Conservation (phyloP, 495 filamentous ascomycete species). For the Penicillium chermesinum region DNA sequence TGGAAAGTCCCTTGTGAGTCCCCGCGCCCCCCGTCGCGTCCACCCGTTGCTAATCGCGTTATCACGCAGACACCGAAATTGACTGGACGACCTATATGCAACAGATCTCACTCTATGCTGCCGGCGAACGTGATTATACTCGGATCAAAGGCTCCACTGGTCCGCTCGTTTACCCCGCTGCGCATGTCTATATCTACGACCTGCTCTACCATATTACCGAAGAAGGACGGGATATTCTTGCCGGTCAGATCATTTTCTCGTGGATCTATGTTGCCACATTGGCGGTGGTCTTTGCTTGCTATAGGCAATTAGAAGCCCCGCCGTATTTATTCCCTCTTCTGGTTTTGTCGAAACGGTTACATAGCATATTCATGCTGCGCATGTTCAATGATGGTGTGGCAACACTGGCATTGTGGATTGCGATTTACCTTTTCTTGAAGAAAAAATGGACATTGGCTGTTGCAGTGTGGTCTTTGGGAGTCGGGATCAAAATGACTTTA, state of each 20-base stretch:
- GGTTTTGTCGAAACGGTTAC: conserved; percentile 82
- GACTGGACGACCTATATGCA: conserved; percentile 98
- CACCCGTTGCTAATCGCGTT: conserved; percentile 13
- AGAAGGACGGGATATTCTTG: conserved; percentile 66
- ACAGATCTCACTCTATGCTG: conserved; percentile 71
- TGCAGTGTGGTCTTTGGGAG: conserved; percentile 65
- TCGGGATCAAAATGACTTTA: conserved; percentile 92
- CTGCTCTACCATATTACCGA: conserved; percentile 72
- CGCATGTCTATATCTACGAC: conserved; percentile 87
- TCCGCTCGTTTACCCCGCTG: conserved; percentile 89
- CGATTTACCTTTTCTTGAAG: conserved; percentile 71
- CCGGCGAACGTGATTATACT: conserved; percentile 84
- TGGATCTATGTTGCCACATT: conserved; percentile 71
- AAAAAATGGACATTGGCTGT: conserved; percentile 67
- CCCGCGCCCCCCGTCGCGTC: conserved; percentile 4
- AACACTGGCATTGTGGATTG: conserved; percentile 70
- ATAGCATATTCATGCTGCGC: conserved; percentile 87
- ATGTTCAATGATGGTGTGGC: conserved; percentile 96
- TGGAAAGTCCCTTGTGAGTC: conserved; percentile 79
- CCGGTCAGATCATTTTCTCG: conserved; percentile 77
- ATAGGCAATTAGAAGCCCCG: conserved; percentile 71
- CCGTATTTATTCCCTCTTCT: conserved; percentile 86
- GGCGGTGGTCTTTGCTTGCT: conserved; percentile 74
- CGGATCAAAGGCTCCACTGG: conserved; percentile 84
- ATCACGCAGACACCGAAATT: conserved; percentile 81